These are phyloP conservation scores for Fraxinus cuspidata DNA, from an alignment of 257 asterid species.

Conservation along the genomic window DNA sequence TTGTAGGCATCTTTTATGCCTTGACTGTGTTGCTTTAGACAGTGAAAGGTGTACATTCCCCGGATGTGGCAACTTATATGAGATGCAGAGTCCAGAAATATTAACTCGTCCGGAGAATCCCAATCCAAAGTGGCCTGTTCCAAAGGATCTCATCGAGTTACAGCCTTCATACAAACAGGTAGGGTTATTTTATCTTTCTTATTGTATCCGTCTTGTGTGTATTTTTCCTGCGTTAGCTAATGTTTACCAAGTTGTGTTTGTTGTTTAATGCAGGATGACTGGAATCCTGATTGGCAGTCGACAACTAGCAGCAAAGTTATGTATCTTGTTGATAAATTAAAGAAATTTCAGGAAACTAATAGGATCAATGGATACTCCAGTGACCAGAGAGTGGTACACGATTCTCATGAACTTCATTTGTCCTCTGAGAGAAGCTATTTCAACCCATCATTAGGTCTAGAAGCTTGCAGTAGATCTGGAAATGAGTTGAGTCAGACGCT, in stretches of 20 bases:
- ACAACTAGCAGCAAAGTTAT: constrained; percentile 96
- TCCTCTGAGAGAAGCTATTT: constrained; percentile 28
- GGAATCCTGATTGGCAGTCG: constrained; percentile 99
- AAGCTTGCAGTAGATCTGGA: constrained; percentile 32
- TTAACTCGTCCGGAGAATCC: constrained; percentile 97
- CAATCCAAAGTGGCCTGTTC: constrained; percentile 99
- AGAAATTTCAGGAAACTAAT: constrained; percentile 64
- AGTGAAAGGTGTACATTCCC: constrained; percentile 76
- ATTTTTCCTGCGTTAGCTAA: constrained; percentile 13
- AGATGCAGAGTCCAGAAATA: constrained; percentile 95
- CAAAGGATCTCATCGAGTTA: constrained; percentile 96
- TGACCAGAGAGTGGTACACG: constrained; percentile 34
- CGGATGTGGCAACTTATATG: constrained; percentile 75
- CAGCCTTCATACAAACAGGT: constrained; percentile 98
- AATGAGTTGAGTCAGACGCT: constrained; percentile 32
- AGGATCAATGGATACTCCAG: constrained; percentile 34
- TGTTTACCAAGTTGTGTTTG: constrained; percentile 22
- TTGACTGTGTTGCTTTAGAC: constrained; percentile 91
- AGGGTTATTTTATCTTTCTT: constrained; percentile 16
- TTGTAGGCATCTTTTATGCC: constrained; percentile 88
- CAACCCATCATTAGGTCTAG: constrained; percentile 26
- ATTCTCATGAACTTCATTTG: constrained; percentile 28
- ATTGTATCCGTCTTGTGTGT: constrained; percentile 1
- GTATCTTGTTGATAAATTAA: constrained; percentile 65
- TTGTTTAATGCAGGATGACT: constrained; percentile 69